A percentile compares a stretch with the other conserved stretches of the same genome.
Evolutionary conservation across 495 filamentous ascomycete genomes (phyloP).

Genomic region (Coniosporium apollinis): DNA sequence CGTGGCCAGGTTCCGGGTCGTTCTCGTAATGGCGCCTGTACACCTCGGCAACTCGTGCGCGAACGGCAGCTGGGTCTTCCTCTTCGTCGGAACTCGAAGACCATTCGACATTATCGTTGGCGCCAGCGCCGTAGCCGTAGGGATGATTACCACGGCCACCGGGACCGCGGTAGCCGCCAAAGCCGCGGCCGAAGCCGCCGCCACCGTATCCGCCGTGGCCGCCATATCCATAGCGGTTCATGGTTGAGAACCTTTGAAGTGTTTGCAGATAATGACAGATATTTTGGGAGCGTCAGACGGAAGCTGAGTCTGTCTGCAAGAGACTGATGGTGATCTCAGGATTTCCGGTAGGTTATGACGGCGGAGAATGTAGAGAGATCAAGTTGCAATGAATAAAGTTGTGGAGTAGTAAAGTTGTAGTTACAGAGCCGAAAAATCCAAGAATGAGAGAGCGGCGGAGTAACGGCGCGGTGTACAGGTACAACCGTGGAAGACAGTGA

Average conservation of each 20-base stretch:
- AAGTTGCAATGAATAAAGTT: not conserved
- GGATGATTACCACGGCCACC: no score
- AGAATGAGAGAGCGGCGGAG: not conserved
- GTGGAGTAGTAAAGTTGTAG: not conserved
- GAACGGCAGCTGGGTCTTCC: no score
- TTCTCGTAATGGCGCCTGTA: no score
- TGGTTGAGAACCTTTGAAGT: not conserved
- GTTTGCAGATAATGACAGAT: not conserved
- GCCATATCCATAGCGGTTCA: not conserved
- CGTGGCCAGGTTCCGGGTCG: no score
- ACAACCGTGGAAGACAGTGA: not conserved
- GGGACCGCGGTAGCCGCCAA: no score
- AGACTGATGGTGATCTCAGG: no score
- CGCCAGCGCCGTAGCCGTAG: no score
- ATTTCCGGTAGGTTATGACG: no score
- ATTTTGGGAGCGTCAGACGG: not conserved
- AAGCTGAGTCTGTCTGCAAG: not conserved
- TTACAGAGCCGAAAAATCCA: not conserved
- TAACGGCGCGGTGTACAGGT: not conserved
- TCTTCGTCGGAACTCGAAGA: no score
- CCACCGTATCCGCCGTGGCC: not conserved
- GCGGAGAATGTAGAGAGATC: not conserved
- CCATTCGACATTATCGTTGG: no score
- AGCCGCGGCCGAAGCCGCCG: no score
- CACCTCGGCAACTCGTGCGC: no score